Evolutionary conservation across 2,329 filamentous ascomycete genomes (phyloP), one percentile per base, ranked within the genome.

Genomic region (Cytospora leucostoma): DNA sequence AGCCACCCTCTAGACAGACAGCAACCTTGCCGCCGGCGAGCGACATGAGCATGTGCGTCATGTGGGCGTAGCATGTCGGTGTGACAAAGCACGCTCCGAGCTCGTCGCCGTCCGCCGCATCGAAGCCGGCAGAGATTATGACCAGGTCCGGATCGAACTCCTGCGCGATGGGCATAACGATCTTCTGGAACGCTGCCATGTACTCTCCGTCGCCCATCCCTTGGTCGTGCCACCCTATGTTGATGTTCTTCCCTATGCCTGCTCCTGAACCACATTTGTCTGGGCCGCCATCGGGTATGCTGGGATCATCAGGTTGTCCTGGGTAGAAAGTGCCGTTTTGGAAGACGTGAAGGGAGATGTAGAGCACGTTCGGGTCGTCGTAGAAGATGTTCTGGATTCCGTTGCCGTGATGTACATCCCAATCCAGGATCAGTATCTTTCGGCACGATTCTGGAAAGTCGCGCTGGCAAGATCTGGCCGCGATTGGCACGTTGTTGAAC

Each of bases 31-130:
- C 95, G 52, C 88, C 84, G 0, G 95, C 94, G 21, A 99, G 82
- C 2, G 92, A 93, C 93, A 97, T 98, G 55, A 99, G 85, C 94
- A 98, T 97, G 73, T 97, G 93, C 17, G 95, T 98, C 95, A 99
- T 98, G 73, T 99, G 94, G 15, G 93, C 92, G 73, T 98, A 99
- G 73, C 95, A 96, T 5, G 88, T 79, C 0, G 95, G 95, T 1
- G 93, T 90, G 6, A 99, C 95, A 71, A 92, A 94, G 74, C 95
- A 99, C 37, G 91, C 92, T 57, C 95, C 95, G 1, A 99, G 84
- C 72, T 95, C 89, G 74, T 99, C 95, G 13, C 95, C 95, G 67
- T 91, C 91, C 0, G 95, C 95, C 17, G 95, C 95, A 74, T 99
- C 95, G 70, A 99, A 99, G 0, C 95, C 95, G 50, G 95, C 93